These are phyloP conservation scores for Zostera marina DNA, from an alignment of 116 monocot species.

Conservation along the genomic window DNA sequence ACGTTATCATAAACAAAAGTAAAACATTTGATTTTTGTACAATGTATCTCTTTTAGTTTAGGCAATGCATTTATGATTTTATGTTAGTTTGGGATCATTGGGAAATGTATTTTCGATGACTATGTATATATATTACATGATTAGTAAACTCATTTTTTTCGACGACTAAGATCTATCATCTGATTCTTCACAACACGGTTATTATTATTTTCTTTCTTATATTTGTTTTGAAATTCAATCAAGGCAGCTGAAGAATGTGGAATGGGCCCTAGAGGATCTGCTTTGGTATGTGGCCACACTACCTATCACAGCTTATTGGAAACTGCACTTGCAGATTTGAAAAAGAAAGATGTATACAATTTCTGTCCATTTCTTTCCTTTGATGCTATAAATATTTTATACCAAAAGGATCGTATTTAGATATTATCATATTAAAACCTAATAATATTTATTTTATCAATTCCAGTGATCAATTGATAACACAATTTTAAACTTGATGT, in stretches of 20 bases:
- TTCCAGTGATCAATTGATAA: neutral
- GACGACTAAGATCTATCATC: neutral
- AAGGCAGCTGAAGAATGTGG: constrained; percentile 57
- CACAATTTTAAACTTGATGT: neutral
- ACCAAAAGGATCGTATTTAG: neutral
- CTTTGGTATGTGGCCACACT: constrained; percentile 79
- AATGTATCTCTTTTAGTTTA: too few species aligned
- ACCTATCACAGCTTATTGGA: constrained; percentile 59
- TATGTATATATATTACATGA: too few species aligned
- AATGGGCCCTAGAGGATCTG: constrained; percentile 92
- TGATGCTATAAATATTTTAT: neutral
- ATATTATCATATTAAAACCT: neutral
- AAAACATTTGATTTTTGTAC: too few species aligned
- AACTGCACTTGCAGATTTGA: constrained; percentile 54
- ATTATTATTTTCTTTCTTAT: neutral
- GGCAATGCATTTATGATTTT: too few species aligned
- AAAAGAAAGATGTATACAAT: constrained; percentile 66
- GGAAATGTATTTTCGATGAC: too few species aligned
- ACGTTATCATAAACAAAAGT: too few species aligned
- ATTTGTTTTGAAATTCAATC: neutral
- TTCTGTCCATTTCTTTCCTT: neutral
- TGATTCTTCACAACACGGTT: neutral
- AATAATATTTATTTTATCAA: neutral
- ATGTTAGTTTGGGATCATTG: too few species aligned
- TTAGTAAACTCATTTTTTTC: too few species aligned